These are phyloP conservation scores for Coemansia sp. DNA, from an alignment of 192 early-diverging fungal species.

Conservation along the genomic window DNA sequence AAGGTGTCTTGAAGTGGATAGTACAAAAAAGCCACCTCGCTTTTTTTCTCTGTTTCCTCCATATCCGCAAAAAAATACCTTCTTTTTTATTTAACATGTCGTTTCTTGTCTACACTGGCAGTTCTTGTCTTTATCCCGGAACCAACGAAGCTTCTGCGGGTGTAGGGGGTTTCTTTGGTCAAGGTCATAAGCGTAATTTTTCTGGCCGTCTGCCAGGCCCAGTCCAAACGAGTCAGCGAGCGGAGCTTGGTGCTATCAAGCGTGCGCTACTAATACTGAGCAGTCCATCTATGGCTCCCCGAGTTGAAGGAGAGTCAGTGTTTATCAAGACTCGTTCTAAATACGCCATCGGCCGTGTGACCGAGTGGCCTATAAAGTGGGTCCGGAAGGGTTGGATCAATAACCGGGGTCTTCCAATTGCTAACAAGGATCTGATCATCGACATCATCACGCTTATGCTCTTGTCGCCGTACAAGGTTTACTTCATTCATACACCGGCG, in stretches of 20 bases:
- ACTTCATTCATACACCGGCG: slow-evolving; percentile 1
- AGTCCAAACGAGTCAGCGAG: neutral
- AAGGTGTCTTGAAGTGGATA: neutral
- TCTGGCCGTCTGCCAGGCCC: neutral
- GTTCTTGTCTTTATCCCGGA: neutral
- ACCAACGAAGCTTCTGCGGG: neutral
- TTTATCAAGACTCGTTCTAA: slow-evolving; percentile 1
- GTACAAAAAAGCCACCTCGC: neutral
- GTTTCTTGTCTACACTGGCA: neutral
- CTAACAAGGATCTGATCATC: neutral
- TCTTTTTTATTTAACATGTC: neutral
- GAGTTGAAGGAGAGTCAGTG: neutral
- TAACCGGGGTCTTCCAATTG: neutral
- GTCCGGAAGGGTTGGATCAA: neutral
- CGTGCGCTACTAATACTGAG: neutral
- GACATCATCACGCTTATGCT: slow-evolving; percentile 3
- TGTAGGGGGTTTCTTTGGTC: neutral
- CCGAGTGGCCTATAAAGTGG: neutral
- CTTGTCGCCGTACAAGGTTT: neutral
- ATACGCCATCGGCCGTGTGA: slow-evolving; percentile 4
- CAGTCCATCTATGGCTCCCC: neutral
- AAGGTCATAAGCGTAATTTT: neutral
- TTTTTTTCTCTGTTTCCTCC: neutral
- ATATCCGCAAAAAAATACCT: neutral
- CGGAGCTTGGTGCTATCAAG: neutral